phyloP scores from a whole-genome alignment of 192 early-diverging fungal genomes.

The Backusella luteola region DNA sequence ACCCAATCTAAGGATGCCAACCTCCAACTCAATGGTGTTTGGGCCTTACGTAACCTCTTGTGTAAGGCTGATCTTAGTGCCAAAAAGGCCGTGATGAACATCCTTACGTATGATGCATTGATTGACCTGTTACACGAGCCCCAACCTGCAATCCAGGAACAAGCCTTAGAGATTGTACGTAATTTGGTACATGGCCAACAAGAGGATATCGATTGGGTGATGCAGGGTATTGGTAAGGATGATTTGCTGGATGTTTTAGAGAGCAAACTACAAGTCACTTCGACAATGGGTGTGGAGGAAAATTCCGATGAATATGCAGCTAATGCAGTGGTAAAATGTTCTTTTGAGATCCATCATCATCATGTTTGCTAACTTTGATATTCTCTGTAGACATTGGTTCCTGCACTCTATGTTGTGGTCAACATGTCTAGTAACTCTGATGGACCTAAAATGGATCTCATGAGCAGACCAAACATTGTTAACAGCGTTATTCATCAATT shows the following conservation, averaged over 20 bases:
- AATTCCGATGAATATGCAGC: constrained; percentile 17
- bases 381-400: constrained; percentile 19
- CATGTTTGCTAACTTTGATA: neutral
- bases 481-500: constrained; percentile 48
- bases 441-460: constrained; percentile 60
- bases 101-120: constrained; percentile 62
- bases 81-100: constrained; percentile 66
- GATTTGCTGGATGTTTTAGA: constrained; percentile 63
- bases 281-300: constrained; percentile 27
- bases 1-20: constrained; percentile 44
- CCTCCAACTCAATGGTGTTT: constrained; percentile 71
- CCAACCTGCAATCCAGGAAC: constrained; percentile 67
- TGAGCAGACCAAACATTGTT: constrained; percentile 51
- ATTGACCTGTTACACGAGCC: constrained; percentile 59
- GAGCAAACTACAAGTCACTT: constrained; percentile 49
- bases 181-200: constrained; percentile 64
- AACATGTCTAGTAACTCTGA: constrained; percentile 69
- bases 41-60: constrained; percentile 81
- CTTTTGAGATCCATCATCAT: neutral
- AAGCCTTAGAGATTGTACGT: constrained; percentile 70
- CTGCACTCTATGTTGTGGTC: constrained; percentile 68
- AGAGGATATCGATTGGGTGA: constrained; percentile 44
- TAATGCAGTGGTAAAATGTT: neutral
- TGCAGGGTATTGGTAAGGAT: constrained; percentile 65
- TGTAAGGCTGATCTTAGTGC: constrained; percentile 65